Evolutionary conservation across 352 stramenopile genomes (phyloP), one percentile per base, ranked within the genome.

Genomic region (Phytophthora fragariaefolia): DNA sequence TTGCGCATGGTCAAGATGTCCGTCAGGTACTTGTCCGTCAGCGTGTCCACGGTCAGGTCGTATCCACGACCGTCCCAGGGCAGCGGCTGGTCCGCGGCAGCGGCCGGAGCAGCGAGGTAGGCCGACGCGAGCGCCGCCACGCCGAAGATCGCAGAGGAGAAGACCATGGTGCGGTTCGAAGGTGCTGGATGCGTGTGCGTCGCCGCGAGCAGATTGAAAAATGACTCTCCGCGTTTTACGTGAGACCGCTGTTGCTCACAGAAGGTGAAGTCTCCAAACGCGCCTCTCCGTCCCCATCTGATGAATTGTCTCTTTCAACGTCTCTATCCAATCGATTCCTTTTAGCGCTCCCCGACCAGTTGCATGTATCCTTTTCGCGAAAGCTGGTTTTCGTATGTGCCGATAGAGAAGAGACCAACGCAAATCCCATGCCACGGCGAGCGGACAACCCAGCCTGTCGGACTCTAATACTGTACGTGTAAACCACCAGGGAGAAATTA

Each of bases 1-100:
- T 88, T 73, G 63, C 79, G 82, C 77, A 79, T 74, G 69, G 69
- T 87, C 26, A 90, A 48, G 48, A 90, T 90, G 69, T 86, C 77
- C 6, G 78, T 77, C 70, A 80, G 58, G 69, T 83, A 90, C 76
- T 88, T 87, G 64, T 74, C 71, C 47, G 63, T 69, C 27, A 90
- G 68, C 55, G 74, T 90, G 32, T 71, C 73, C 36, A 87, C 74
- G 17, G 81, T 87, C 27, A 90, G 50, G 62, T 86, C 71, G 49
- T 83, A 67, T 36, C 58, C 76, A 4, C 79, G 81, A 57, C 76
- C 81, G 56, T 86, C 77, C 76, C 77, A 90, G 5, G 81, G 81
- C 13, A 87, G 63, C 6, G 70, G 30, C 38, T 74, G 54, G 46
- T 78, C 60, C 13, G 67, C 69, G 13, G 68, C 50, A 7, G 63